A percentile compares a stretch with the other conserved stretches of the same genome.
Conservation (phyloP, 306 rosid species). For the Vachellia pachyceras region DNA sequence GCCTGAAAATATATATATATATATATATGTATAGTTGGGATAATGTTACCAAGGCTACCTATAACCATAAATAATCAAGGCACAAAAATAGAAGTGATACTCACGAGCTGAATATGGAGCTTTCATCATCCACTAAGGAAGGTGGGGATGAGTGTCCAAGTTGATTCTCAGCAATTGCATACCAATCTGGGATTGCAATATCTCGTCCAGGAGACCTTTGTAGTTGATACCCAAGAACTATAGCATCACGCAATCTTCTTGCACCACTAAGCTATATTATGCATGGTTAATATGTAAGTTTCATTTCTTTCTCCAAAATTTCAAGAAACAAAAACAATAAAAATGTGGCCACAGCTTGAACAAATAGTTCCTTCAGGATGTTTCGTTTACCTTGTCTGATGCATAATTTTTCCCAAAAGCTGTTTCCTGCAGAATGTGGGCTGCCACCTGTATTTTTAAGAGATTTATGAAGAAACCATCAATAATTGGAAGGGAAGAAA, state of each 20-base stretch:
- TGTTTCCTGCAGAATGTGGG: conserved; percentile 92
- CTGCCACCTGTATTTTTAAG: conserved; percentile 75
- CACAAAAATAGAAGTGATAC: conserved; percentile 45
- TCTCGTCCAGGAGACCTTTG: conserved; percentile 94
- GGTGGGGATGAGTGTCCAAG: conserved; percentile 61
- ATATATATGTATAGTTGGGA: not conserved
- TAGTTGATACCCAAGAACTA: conserved; percentile 97
- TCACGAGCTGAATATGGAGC: conserved; percentile 57
- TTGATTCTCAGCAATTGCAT: conserved; percentile 82
- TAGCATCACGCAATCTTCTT: conserved; percentile 95
- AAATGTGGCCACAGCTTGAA: not conserved
- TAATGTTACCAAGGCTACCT: conserved; percentile 17
- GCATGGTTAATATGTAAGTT: conserved; percentile 34
- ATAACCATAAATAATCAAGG: not conserved
- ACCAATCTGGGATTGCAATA: conserved; percentile 90
- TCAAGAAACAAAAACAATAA: conserved; percentile 7
- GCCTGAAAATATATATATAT: conserved; percentile 55
- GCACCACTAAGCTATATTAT: conserved; percentile 88
- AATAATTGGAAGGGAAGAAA: not conserved
- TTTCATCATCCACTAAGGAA: conserved; percentile 46
- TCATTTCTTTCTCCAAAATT: conserved; percentile 17
- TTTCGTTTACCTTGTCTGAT: conserved; percentile 81
- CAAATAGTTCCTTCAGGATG: not conserved
- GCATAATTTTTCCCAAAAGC: conserved; percentile 92
- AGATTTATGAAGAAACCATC: conserved; percentile 15